Conservation (phyloP, 2,329 filamentous ascomycete genomes). For the Trichoderma harzianum region DNA sequence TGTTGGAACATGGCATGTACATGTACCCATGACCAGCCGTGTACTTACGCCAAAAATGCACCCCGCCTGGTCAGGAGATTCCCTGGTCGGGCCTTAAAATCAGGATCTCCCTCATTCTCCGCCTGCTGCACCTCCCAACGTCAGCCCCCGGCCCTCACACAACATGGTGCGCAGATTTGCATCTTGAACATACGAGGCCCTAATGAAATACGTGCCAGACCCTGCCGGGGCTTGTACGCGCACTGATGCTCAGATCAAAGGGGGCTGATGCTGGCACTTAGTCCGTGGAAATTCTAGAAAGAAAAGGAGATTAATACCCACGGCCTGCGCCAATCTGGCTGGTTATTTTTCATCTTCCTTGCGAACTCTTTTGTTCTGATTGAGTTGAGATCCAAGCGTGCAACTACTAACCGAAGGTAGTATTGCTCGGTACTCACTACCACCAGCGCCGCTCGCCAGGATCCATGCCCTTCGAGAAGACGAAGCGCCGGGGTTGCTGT, state of each 20-base stretch:
- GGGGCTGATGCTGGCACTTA: background rate
- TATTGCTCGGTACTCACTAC: background rate
- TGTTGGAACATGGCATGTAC: background rate
- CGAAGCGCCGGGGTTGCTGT: background rate
- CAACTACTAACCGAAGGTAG: background rate
- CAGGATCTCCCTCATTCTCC: conserved; percentile 13
- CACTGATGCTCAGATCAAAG: background rate
- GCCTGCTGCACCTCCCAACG: background rate
- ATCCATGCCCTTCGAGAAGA: conserved; percentile 1
- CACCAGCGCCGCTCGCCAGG: background rate
- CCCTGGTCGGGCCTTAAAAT: conserved; percentile 10
- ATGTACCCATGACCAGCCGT: background rate
- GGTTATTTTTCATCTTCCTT: background rate
- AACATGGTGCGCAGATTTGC: conserved; percentile 14
- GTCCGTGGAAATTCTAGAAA: background rate
- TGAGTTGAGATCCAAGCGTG: conserved; percentile 10
- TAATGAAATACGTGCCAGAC: background rate
- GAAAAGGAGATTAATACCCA: background rate
- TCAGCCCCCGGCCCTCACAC: background rate
- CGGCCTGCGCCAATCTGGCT: conserved; percentile 5
- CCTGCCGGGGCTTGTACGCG: background rate
- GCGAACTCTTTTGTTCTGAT: background rate
- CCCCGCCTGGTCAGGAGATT: conserved; percentile 4
- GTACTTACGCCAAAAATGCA: background rate
- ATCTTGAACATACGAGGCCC: conserved; percentile 3